Conservation (phyloP, 805 yeast species). For the Metschnikowia koreensis region DNA sequence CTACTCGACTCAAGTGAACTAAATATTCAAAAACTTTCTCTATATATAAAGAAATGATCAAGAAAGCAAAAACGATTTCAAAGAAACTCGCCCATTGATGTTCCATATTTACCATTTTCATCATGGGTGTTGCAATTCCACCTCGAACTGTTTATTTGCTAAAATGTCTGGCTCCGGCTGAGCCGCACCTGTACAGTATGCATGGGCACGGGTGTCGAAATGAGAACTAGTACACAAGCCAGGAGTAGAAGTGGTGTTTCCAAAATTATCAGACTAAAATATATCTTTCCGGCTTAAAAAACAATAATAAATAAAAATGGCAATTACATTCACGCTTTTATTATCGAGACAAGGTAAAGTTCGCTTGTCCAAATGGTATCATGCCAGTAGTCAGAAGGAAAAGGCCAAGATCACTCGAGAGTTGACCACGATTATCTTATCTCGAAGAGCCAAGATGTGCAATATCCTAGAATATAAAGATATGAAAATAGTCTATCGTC, state of each 20-base stretch:
- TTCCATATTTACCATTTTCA: too few relatives aligned
- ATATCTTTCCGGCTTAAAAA: neutral
- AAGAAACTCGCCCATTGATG: too few relatives aligned
- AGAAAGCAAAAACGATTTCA: too few relatives aligned
- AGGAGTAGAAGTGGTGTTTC: neutral
- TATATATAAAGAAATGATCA: too few relatives aligned
- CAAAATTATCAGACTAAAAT: neutral
- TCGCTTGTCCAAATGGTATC: slow-evolving; percentile 91
- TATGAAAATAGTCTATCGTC: slow-evolving; percentile 80
- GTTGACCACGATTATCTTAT: slow-evolving; percentile 77
- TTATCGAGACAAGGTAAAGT: slow-evolving; percentile 95
- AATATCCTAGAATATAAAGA: slow-evolving; percentile 86
- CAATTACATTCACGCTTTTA: slow-evolving; percentile 73
- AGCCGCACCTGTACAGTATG: neutral
- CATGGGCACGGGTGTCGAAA: neutral
- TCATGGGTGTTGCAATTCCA: too few relatives aligned
- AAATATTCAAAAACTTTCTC: neutral
- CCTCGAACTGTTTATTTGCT: too few relatives aligned
- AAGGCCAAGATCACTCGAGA: slow-evolving; percentile 82
- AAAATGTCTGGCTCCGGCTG: too few relatives aligned
- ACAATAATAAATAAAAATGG: slow-evolving; percentile 39
- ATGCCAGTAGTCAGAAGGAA: slow-evolving; percentile 78
- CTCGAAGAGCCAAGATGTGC: slow-evolving; percentile 92
- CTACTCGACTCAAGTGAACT: too few relatives aligned
- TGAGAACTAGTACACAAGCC: slow-evolving; percentile 2